Conservation (phyloP, 2,329 filamentous ascomycete genomes). For the Lecanoromycetidae sp. region DNA sequence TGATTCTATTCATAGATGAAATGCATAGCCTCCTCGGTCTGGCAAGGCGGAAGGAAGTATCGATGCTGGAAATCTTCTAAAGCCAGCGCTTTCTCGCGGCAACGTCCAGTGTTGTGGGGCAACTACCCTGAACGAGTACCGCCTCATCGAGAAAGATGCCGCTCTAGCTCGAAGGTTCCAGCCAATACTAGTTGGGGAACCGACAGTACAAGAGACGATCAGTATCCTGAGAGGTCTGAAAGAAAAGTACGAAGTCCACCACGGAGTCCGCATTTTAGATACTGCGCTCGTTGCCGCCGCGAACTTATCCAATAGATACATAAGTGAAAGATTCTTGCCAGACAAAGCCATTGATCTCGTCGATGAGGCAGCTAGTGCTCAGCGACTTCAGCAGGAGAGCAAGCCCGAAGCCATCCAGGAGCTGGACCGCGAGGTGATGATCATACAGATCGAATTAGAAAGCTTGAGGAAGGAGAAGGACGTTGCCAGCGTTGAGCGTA, state of each 20-base stretch:
- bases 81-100: slow-evolving; percentile 82
- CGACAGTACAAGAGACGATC: slow-evolving; percentile 81
- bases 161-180: slow-evolving; percentile 88
- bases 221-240: slow-evolving; percentile 95
- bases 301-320: slow-evolving; percentile 86
- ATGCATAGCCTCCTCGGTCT: slow-evolving; percentile 82
- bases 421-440: slow-evolving; percentile 90
- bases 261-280: slow-evolving; percentile 90
- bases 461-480: slow-evolving; percentile 91
- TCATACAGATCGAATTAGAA: slow-evolving; percentile 91
- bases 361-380: slow-evolving; percentile 51
- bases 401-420: slow-evolving; percentile 91
- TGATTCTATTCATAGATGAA: slow-evolving; percentile 93
- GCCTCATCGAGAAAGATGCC: slow-evolving; percentile 89
- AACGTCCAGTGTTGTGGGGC: slow-evolving; percentile 61
- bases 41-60: slow-evolving; percentile 95
- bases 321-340: slow-evolving; percentile 87
- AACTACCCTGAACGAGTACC: slow-evolving; percentile 85
- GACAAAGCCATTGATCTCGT: slow-evolving; percentile 97
- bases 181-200: slow-evolving; percentile 85
- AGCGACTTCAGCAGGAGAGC: slow-evolving; percentile 88
- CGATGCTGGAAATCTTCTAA: slow-evolving; percentile 87
- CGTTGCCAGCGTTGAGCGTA: slow-evolving; percentile 71
- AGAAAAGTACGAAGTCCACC: slow-evolving; percentile 93
- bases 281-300: slow-evolving; percentile 84